Evolutionary conservation across 139 green algal species (phyloP).

Genomic region (Zygnema circumcarinatum): DNA sequence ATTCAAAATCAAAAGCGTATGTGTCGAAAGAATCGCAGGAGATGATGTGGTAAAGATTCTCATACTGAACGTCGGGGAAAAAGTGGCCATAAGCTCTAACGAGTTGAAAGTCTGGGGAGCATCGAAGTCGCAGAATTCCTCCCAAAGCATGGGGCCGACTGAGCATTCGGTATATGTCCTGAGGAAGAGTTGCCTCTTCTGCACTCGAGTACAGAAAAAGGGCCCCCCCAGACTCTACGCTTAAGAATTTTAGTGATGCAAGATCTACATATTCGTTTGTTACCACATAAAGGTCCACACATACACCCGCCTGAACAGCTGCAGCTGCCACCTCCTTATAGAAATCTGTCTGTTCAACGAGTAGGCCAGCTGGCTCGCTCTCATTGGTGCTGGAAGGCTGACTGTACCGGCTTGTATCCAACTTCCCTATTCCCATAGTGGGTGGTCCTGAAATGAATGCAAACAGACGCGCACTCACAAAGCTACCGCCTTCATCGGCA

Average conservation of each 20-base stretch:
- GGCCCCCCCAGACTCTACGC: slow-evolving; percentile 71
- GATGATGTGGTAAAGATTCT: slow-evolving; percentile 81
- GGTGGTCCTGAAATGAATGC: slow-evolving; percentile 75
- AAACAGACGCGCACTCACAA: slow-evolving; percentile 64
- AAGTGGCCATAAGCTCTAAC: slow-evolving; percentile 76
- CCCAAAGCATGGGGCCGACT: slow-evolving; percentile 63
- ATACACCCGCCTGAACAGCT: slow-evolving; percentile 76
- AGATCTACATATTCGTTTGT: slow-evolving; percentile 43
- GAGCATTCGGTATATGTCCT: slow-evolving; percentile 87
- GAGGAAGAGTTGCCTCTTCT: slow-evolving; percentile 67
- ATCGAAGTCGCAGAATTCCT: slow-evolving; percentile 80
- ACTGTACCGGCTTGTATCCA: slow-evolving; percentile 59
- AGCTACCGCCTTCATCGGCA: slow-evolving; percentile 29
- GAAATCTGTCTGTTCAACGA: slow-evolving; percentile 54
- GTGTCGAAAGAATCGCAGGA: slow-evolving; percentile 70
- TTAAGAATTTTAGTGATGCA: slow-evolving; percentile 68
- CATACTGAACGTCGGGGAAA: slow-evolving; percentile 67
- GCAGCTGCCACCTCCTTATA: slow-evolving; percentile 69
- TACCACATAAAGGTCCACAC: slow-evolving; percentile 83
- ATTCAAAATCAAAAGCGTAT: slow-evolving; percentile 78
- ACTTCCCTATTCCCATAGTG: slow-evolving; percentile 69
- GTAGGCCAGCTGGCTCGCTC: slow-evolving; percentile 25
- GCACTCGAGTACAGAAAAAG: slow-evolving; percentile 78
- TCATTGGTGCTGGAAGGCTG: slow-evolving; percentile 20
- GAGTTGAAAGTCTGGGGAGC: slow-evolving; percentile 71